Evolutionary conservation across 768 basidiomycete species (phyloP), one percentile per base, ranked within the genome.

Genomic region (Aureoboletus auriporus): DNA sequence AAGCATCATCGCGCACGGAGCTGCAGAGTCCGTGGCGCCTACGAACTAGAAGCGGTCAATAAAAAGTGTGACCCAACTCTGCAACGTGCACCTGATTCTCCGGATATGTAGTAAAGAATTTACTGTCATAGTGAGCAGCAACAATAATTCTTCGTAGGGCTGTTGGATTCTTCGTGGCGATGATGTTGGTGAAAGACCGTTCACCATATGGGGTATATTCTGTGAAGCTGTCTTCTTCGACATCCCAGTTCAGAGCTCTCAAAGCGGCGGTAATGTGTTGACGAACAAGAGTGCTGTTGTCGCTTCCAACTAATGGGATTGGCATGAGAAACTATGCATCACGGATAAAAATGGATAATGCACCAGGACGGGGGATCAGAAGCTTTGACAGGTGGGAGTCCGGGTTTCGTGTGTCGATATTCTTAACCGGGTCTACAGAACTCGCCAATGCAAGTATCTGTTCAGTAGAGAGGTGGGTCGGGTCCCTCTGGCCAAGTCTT

Each of bases 1-100:
- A 27, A 97, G 79, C 73, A 99, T 78, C 69, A 98, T 84, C 5
- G 93, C 92, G 56, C 94, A 97, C 3, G 96, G 84, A 30, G 91
- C 93, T 6, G 94, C 96, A 1, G 93, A 96, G 64, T 99, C 96
- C 9, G 93, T 98, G 8, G 96, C 96, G 30, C 96, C 96, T 60
- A 99, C 73, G 64, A 99, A 99, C 90, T 97, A 42, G 43, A 50
- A 46, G 51, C 16, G 44, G 49, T 55, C 42, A 65, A 41, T 16
- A 26, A 42, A 44, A 44, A 9, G 17, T 38, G 54, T 27, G 6
- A 27, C 8, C 39, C 8, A 38, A 37, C 8, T 40, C 31, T 11
- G 20, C 13, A 27, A 23, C 17, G 64, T 74, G 50, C 59, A 89
- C 93, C 73, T 90, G 85, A 61, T 90, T 88, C 33, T 78, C 66